Base-by-base conservation (phyloP, 2,329 filamentous ascomycete species). In the Phaeoacremonium minimum region DNA sequence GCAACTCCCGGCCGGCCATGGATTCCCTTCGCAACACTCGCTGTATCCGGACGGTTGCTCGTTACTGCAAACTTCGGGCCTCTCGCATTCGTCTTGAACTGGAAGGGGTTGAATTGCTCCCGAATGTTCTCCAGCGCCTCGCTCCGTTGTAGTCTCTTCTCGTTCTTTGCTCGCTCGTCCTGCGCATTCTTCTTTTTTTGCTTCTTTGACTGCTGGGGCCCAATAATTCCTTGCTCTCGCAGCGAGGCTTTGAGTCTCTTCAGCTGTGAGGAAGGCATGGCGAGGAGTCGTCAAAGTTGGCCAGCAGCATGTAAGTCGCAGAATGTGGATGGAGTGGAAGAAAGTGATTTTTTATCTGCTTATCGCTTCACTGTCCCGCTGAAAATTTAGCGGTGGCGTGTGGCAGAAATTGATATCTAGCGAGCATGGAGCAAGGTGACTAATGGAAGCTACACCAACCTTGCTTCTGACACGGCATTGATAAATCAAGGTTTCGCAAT, bases 101-200 rank as follows among this genome's bases (percentile, higher is more conserved):
- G 93, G 63, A 98, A 98, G 0, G 93, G 93, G 59, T 98, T 98
- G 76, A 97, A 97, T 49, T 90, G 85, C 54, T 97, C 90, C 55
- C 93, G 85, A 57, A 98, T 96, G 39, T 78, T 80, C 50, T 86
- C 81, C 44, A 98, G 73, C 13, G 89, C 87, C 38, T 80, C 83
- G 53, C 84, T 78, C 55, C 85, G 80, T 57, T 88, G 80, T 17
- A 87, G 74, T 42, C 87, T 82, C 61, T 88, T 86, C 52, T 91
- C 83, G 49, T 65, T 67, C 44, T 75, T 78, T 44, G 73, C 75
- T 38, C 77, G 79, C 35, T 74, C 77, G 61, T 80, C 80, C 59
- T 82, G 80, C 36, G 73, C 78, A 53, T 77, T 74, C 55, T 85
- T 80, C 53, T 87, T 86, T 60, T 87, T 89, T 59, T 95, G 86